Evolutionary conservation across 148 eudicot genomes (phyloP), one percentile per base, ranked within the genome.

Genomic region (Rhododendron mucronatum): DNA sequence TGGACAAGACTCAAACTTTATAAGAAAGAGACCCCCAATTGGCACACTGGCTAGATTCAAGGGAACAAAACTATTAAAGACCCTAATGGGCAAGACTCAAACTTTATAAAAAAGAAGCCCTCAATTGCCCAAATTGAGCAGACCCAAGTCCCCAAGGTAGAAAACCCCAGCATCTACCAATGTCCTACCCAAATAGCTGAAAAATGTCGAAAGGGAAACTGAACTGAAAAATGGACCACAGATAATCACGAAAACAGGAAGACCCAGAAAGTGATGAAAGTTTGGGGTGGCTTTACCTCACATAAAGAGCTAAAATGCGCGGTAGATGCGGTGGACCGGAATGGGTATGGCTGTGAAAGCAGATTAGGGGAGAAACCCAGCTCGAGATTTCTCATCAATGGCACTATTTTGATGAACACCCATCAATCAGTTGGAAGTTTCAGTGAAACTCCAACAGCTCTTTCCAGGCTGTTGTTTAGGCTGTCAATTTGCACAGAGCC

Each of bases 381-480:
- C 80, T 69, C 69, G 33, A 78, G 26, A 77, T 79, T 83, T 55
- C 50, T 74, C 86, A 85, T 78, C 85, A 85, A 87, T 84, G 86
- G 82, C 89, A 88, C 84, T 87, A 88, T 55, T 47, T 84, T 69
- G 75, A 69, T 78, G 88, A 87, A 86, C 83, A 13, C 84, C 86
- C 88, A 6, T 37, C 86, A 26, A 28, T 90, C 86, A 84, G 88
- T 79, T 82, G 87, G 84, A 88, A 86, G 85, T 88, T 89, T 88
- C 47, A 88, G 92, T 85, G 86, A 85, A 88, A 84, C 87, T 83
- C 87, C 88, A 89, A 79, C 90, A 94, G 88, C 92, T 88, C 95
- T 95, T 94, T 94, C 89, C 98, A 95, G 98, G 96, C 98, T 95
- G 96, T 94, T 91, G 88, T 90, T 91, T 89, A 94, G 92, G 89